Evolutionary conservation across 2,329 filamentous ascomycete species (phyloP), one percentile per base, ranked within the genome.

Genomic region (Diaporthe longicolla): DNA sequence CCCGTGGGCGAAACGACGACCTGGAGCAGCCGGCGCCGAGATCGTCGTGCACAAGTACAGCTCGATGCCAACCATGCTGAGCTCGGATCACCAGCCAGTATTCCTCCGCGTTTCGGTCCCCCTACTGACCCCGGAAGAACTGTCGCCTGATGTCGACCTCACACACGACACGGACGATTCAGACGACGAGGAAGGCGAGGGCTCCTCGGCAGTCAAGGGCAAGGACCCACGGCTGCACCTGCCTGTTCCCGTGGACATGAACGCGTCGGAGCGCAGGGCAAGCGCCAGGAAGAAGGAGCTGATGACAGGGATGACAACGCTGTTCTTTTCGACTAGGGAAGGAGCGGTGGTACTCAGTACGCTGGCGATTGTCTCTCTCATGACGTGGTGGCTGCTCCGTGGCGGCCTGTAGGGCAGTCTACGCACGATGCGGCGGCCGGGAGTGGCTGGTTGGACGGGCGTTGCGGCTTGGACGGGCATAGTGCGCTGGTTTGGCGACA

Each of bases 1-100:
- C 26, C 82, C 82, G 29, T 91, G 89, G 88, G 80, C 87, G 52
- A 82, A 82, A 57, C 79, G 81, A 77, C 69, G 55, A 72, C 71
- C 24, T 37, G 6, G 78, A 78, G 13, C 55, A 26, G 48, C 24
- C 19, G 32, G n/a, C 4, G 32, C 65, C 29, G 58, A 79, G 45
- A 84, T 91, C 48, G 81, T 85, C 10, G 87, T 94, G n/a, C 82
- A 85, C 32, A 86, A 91, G 32, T 98, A 98, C 82, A 88, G 91
- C 21, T 90, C 93, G 21, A 86, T 98, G 37, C 94, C 95, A 1
- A 85, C 97, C 2, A 89, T 97, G 75, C 87, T 90, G n/a, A 94
- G 92, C 11, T 97, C 94, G 71, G 97, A 99, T 81, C 97, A 99
- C 83, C 91, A 94, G 40, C 89, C 95, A 9, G 97, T 98, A 3